Evolutionary conservation across 2,329 filamentous ascomycete genomes (phyloP), one percentile per base, ranked within the genome.

Genomic region (Aspergillus intermedius): DNA sequence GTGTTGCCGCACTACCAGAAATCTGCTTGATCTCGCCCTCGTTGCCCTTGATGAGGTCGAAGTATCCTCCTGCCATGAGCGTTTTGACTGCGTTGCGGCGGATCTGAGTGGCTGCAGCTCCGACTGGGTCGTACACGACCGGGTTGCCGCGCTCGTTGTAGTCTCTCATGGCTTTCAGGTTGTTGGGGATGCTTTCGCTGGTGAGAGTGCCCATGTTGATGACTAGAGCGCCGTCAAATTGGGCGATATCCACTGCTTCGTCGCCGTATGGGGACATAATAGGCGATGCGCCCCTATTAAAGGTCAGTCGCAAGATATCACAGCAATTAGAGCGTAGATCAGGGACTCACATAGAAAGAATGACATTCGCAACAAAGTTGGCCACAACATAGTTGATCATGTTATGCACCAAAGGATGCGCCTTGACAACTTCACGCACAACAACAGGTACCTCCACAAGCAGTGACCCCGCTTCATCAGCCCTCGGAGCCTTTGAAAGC

Each of bases 341-440:
- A 2, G 21, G 5, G 22, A 57, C 66, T 61, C 56, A 74, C 72
- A 94, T 78, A 30, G 86, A 82, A 13, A 96, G 78, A 35, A 88
- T 89, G 3, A 96, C 85, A 62, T 95, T 96, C 46, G 93, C 91
- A 13, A 91, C 88, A 61, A 97, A 87, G 71, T 96, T 95, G 62
- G 95, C 90, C 19, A 96, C 91, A 0, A 97, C 91, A 46, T 91
- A 77, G 66, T 97, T 97, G 46, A 93, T 97, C 88, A 97, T 97
- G 71, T 95, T 96, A 71, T 97, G 91, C 45, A 86, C 87, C 19
- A 97, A 77, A 0, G 91, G 90, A 49, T 80, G 84, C 40, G 71
- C 75, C 2, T 74, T 66, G 4, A 80, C 80, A 43, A 95, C 78
- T 5, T 76, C 74, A 50, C 73, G 74, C 40, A 94, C 74, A 15